Evolutionary conservation across 257 asterid species (phyloP).

Genomic region (Penstemon davidsonii): DNA sequence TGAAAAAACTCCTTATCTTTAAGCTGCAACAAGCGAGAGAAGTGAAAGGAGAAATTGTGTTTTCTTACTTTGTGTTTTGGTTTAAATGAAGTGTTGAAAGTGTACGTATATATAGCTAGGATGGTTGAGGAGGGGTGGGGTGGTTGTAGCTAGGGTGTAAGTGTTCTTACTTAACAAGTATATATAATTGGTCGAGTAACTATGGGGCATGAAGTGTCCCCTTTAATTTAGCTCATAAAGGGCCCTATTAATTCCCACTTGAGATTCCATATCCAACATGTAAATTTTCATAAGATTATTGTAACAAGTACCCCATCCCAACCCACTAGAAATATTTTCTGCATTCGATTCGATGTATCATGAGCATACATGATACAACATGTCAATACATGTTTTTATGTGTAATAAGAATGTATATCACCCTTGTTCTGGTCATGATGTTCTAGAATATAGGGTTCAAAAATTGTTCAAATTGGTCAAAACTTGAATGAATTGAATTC

Average conservation of each 20-base stretch:
- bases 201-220: slow-evolving; percentile 64
- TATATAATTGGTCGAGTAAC: slow-evolving; percentile 56
- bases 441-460: too few species aligned
- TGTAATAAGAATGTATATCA: too few species aligned
- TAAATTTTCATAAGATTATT: not conserved
- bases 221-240: slow-evolving; percentile 35
- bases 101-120: slow-evolving; percentile 9
- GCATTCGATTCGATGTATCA: too few species aligned
- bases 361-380: too few species aligned
- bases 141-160: not conserved
- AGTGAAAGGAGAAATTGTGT: not conserved
- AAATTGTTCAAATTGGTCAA: too few species aligned
- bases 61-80: not conserved
- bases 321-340: too few species aligned
- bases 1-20: too few species aligned
- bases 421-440: too few species aligned
- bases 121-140: slow-evolving; percentile 34
- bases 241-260: slow-evolving; percentile 45
- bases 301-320: too few species aligned
- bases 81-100: not conserved
- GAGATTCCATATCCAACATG: slow-evolving; percentile 30
- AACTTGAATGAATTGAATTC: too few species aligned
- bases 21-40: too few species aligned
- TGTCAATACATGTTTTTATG: too few species aligned
- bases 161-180: slow-evolving; percentile 37